These are phyloP conservation scores for Puccinia brachypodii DNA, from an alignment of 1,284 basidiomycete genomes.

Conservation along the genomic window DNA sequence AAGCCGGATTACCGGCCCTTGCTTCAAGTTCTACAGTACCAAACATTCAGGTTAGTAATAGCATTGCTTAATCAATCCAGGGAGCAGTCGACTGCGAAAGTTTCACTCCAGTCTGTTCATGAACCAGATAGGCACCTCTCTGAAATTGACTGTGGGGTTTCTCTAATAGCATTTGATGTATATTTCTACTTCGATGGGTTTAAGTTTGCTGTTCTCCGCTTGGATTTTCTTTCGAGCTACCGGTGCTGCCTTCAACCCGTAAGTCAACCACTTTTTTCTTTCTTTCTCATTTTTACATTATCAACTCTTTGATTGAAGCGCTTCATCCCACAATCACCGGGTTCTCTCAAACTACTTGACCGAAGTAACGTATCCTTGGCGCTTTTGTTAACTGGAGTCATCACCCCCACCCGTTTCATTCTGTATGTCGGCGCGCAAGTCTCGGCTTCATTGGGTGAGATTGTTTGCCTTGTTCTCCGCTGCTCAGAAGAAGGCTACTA, in stretches of 20 bases:
- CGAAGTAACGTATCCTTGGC: constrained; percentile 48
- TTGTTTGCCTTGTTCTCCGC: background rate
- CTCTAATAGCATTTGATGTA: constrained; percentile 60
- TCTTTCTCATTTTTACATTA: constrained; percentile 64
- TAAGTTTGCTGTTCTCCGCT: constrained; percentile 68
- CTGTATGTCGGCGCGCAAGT: constrained; percentile 49
- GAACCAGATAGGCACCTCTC: background rate
- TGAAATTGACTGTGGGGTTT: background rate
- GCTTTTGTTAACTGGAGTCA: constrained; percentile 49
- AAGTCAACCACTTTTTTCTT: constrained; percentile 61
- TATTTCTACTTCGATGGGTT: constrained; percentile 67
- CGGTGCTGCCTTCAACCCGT: constrained; percentile 60
- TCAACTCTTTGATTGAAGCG: no score
- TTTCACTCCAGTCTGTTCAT: background rate
- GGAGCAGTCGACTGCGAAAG: no score
- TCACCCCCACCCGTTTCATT: constrained; percentile 49
- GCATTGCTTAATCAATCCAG: background rate
- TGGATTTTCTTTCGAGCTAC: constrained; percentile 75
- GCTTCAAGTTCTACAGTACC: constrained; percentile 4
- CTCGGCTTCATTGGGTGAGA: constrained; percentile 33
- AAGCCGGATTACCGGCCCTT: constrained; percentile 12
- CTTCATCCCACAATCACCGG: no score
- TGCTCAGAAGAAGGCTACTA: background rate
- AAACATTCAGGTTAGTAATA: background rate
- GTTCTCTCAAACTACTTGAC: no score